Conservation (phyloP, 129 eudicot genomes). For the Chrysanthemum seticuspe region DNA sequence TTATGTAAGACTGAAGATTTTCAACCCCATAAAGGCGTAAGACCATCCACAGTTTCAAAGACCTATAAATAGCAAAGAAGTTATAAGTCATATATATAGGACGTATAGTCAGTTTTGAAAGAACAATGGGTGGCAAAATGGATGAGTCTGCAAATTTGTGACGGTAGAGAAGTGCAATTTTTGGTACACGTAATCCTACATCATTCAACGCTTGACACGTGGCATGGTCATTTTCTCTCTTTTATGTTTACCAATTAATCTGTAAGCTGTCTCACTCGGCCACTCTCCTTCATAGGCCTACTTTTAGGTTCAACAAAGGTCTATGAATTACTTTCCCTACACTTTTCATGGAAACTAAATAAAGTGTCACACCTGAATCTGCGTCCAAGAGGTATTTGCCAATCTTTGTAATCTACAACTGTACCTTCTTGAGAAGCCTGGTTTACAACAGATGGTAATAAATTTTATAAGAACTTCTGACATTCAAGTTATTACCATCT, state of each 20-base stretch:
- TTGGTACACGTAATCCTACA: background rate
- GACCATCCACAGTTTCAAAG: conserved; percentile 98
- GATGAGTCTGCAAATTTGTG: background rate
- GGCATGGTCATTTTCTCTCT: too few species aligned
- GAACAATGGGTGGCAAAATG: background rate
- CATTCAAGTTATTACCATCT: background rate
- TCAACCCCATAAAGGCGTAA: conserved; percentile 84
- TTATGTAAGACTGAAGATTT: conserved; percentile 81
- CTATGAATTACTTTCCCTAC: background rate
- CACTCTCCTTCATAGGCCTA: too few species aligned
- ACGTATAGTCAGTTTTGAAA: background rate
- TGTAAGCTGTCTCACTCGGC: too few species aligned
- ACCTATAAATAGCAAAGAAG: conserved; percentile 42
- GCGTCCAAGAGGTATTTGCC: conserved; percentile 99
- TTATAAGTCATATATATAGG: background rate
- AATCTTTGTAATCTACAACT: conserved; percentile 97
- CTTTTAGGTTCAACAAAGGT: too few species aligned
- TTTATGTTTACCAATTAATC: too few species aligned
- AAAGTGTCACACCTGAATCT: conserved; percentile 65
- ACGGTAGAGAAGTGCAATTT: background rate
- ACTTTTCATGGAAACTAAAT: background rate
- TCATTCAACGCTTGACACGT: too few species aligned
- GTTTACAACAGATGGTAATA: conserved; percentile 11
- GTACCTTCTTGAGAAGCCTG: conserved; percentile 78
- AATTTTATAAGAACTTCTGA: conserved; percentile 2